Percentiles rank a stretch among this genome's conserved stretches.
Conservation (phyloP, 2,329 filamentous ascomycete genomes). For the Cytospora piceicola region DNA sequence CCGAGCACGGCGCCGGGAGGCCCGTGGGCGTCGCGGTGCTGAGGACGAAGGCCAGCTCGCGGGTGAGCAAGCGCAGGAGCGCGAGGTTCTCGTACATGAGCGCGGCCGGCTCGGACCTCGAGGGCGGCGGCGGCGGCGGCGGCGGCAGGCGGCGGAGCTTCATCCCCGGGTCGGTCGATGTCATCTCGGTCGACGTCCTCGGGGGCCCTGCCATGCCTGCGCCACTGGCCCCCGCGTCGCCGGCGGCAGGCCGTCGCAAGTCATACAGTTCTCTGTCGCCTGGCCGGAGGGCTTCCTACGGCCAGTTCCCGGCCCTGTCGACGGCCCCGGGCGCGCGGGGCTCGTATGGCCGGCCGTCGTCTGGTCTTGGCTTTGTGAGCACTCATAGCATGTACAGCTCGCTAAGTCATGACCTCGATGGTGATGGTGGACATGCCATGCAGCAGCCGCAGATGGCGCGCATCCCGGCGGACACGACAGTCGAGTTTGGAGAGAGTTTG, state of each 20-base stretch:
- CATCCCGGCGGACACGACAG: background rate
- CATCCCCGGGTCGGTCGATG: constrained; percentile 1
- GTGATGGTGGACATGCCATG: background rate
- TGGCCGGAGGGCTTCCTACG: constrained; percentile 6
- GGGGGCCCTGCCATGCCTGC: background rate
- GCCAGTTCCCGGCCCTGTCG: background rate
- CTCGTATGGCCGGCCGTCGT: background rate
- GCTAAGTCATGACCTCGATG: background rate
- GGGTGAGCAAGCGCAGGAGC: constrained; percentile 2
- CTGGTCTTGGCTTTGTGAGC: background rate
- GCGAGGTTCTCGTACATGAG: constrained; percentile 16
- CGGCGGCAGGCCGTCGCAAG: background rate
- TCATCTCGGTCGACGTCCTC: constrained; percentile 1
- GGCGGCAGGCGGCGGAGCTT: background rate
- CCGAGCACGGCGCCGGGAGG: background rate
- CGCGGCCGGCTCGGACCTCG: background rate
- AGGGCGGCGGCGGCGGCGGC: background rate
- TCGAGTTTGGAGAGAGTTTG: background rate
- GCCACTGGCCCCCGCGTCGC: background rate
- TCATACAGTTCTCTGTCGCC: constrained; percentile 6
- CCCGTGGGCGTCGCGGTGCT: constrained; percentile 9
- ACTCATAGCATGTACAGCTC: background rate
- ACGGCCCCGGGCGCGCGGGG: background rate
- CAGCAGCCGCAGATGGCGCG: constrained; percentile 15
- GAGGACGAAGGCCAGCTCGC: background rate